Evolutionary conservation across 208 protist genomes (phyloP), one percentile per base, ranked within the genome.

Genomic region (Trypanosoma melophagium): DNA sequence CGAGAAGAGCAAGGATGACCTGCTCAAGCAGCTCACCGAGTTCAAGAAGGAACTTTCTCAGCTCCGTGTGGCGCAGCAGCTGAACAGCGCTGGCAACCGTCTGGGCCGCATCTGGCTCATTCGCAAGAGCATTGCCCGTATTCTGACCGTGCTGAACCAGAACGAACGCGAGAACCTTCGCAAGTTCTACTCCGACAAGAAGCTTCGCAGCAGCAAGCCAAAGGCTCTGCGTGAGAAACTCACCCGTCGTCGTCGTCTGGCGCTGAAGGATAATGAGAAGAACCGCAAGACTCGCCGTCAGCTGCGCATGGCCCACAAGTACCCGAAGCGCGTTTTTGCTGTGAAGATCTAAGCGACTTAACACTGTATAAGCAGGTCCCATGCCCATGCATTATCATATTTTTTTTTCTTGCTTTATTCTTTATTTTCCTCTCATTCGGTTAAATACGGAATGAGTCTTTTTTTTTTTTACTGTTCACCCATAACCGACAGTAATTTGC

Each of bases 1-100:
- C 62, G 87, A 80, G 42, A 97, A 98, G 90, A 88, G 62, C 81
- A 98, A 98, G 89, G 97, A 97, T 51, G 97, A 99, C 25, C 93
- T 99, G 60, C 41, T 96, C 64, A 97, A 97, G 83, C 90, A 98
- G 93, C 94, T 99, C 50, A 89, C 91, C 12, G 90, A 98, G 67
- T 93, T 97, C 74, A 99, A 99, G 90, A 98, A 94, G 74, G 97
- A 99, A 90, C 96, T 99, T 53, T 90, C 93, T n/a, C 75, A 96
- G 78, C 90, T 99, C 53, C 94, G 96, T 71, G 96, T 98, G 9
- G 92, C 93, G 57, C 95, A 99, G 93, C 96, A 98, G 76, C 94
- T 97, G 31, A 87, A 88, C 58, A 89, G 87, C 52, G 74, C 82
- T 42, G 90, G 94, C 54, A 82, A 84, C 47, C 98, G 98, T 75